phyloP scores from a whole-genome alignment of 164 flowering plant genomes.

The Liriodendron chinense region DNA sequence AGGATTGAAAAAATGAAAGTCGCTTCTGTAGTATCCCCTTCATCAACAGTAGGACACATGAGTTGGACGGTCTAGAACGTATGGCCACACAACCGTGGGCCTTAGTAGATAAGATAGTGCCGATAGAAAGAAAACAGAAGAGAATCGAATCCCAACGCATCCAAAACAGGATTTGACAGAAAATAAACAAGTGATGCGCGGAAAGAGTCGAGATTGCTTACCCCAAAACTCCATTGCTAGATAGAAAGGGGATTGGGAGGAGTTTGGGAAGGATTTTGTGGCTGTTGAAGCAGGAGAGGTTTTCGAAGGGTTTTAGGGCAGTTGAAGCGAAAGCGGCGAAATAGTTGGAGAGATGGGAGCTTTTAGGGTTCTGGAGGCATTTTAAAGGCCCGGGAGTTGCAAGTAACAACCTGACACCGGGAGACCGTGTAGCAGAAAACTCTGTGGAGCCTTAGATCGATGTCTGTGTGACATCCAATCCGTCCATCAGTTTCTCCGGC shows the following conservation, averaged over 20 bases:
- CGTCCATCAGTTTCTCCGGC: too few relatives aligned
- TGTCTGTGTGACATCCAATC: too few relatives aligned
- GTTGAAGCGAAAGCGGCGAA: background rate
- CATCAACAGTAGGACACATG: too few relatives aligned
- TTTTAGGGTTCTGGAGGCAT: conserved; percentile 16
- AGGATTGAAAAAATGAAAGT: too few relatives aligned
- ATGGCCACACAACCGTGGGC: too few relatives aligned
- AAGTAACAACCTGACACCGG: too few relatives aligned
- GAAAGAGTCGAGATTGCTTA: conserved; percentile 9
- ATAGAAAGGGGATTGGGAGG: background rate
- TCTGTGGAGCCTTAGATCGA: too few relatives aligned
- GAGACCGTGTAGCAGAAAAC: too few relatives aligned
- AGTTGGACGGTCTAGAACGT: too few relatives aligned
- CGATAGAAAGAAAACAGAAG: background rate
- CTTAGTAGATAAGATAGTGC: too few relatives aligned
- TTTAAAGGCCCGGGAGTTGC: background rate
- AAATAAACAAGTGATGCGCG: background rate
- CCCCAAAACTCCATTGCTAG: conserved; percentile 28
- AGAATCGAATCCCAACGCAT: background rate
- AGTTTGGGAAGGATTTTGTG: background rate
- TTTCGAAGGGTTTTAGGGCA: conserved; percentile 1
- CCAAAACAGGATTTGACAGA: background rate
- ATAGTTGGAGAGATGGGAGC: background rate
- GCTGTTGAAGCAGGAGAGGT: conserved; percentile 1
- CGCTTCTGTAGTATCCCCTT: too few relatives aligned